Base-by-base conservation (phyloP, 345 rosid species). In the Ceriops zippeliana region DNA sequence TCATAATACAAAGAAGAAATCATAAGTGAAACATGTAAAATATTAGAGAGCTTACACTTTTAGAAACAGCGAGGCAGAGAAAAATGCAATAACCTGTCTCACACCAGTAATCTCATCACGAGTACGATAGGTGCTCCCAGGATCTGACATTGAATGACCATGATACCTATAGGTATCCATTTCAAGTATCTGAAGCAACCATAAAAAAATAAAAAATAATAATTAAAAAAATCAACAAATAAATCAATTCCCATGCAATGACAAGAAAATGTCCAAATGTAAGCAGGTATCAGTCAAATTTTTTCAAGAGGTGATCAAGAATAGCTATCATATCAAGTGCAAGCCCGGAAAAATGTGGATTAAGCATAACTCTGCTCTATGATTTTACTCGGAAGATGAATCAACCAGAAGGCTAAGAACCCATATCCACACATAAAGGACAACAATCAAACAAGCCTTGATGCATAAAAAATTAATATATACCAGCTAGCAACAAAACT, bases 151-250 rank as follows among this genome's bases (percentile, higher is more conserved):
- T 28, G 97, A 95, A 84, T 95, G 98, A 71, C 99, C 98, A 28
- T 90, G 99, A 81, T 95, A 95, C 81, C 97, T 89, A 76, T 95
- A 95, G 46, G 99, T 95, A 85, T 95, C 99, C 97, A 92, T 95
- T 81, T 95, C 99, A 74, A 95, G 99, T 71, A 92, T 87, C 98
- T 91, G 86, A 79, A 53, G 65, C 53, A 73, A 63, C 54, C 72
- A 80, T 27, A 24, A 70, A 37, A 24, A 19, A 28, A 28, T 24
- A 24, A 24, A 24, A 24, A 24, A 24, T 24, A 24, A 24, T 24
- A 24, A 24, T 24, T 24, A 28, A 28, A 24, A 38, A 70, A n/a
- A 20, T 16, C 46, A 59, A 3, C 59, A 9, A 8, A 64, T 42
- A 13, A 31, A 65, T 59, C 57, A 27, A 51, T 27, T 22, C n/a